Conservation (phyloP, 2,329 filamentous ascomycete species). For the Cercospora sp. region DNA sequence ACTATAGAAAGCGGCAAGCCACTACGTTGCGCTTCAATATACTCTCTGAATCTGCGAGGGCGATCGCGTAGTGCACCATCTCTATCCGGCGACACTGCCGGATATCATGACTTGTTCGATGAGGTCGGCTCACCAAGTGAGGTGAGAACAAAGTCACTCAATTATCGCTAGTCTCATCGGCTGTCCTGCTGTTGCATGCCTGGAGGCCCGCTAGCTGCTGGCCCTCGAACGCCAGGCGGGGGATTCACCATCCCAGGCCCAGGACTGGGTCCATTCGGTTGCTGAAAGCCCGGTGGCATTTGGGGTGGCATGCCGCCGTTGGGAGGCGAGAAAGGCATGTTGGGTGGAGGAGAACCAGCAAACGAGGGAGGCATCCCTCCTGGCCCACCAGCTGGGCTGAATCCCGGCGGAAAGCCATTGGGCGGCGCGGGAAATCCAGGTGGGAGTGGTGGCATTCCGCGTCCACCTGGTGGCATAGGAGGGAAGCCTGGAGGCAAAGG, state of each 20-base stretch:
- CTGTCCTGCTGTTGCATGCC: constrained; percentile 14
- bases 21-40: background rate
- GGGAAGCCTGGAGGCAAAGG: constrained; percentile 31
- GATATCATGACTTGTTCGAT: background rate
- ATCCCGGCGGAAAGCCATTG: constrained; percentile 40
- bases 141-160: background rate
- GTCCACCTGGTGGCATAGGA: constrained; percentile 26
- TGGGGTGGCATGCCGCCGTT: constrained; percentile 22
- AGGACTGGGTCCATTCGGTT: constrained; percentile 27
- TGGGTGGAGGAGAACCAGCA: constrained; percentile 30
- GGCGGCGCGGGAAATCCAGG: constrained; percentile 42
- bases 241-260: constrained; percentile 20
- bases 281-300: constrained; percentile 19
- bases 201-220: constrained; percentile 18
- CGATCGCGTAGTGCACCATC: background rate
- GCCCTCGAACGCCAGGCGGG: constrained; percentile 24
- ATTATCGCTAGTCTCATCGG: background rate
- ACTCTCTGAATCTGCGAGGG: background rate
- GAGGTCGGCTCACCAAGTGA: background rate
- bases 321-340: constrained; percentile 41
- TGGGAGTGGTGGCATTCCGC: constrained; percentile 35
- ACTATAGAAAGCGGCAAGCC: background rate
- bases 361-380: constrained; percentile 31
- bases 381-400: constrained; percentile 37
- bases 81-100: background rate